phyloP scores from a whole-genome alignment of 495 filamentous ascomycete genomes.

The Cryomyces antarcticus region DNA sequence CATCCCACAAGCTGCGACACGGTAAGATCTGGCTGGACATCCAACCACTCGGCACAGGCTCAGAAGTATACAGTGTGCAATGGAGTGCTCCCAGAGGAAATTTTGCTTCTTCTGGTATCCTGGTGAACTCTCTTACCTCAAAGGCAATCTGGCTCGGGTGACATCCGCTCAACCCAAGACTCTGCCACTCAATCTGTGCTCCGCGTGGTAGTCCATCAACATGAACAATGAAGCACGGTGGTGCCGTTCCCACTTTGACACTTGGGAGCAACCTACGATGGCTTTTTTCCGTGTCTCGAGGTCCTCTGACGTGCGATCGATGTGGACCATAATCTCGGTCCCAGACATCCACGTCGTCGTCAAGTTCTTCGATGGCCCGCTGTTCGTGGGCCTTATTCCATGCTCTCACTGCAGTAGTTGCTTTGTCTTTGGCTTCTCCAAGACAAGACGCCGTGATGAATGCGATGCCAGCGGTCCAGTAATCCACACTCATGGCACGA shows the following conservation, averaged over 20 bases:
- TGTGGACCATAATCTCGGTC: constrained; percentile 35
- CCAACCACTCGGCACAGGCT: neutral
- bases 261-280: constrained; percentile 10
- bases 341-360: constrained; percentile 47
- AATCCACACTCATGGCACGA: constrained; percentile 43
- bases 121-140: neutral
- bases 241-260: constrained; percentile 20
- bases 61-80: constrained; percentile 2
- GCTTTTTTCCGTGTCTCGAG: constrained; percentile 3
- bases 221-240: constrained; percentile 52
- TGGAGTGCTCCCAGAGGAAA: neutral
- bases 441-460: constrained; percentile 31
- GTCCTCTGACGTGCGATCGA: constrained; percentile 9
- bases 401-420: constrained; percentile 22
- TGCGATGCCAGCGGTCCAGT: constrained; percentile 53
- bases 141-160: neutral
- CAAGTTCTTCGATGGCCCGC: constrained; percentile 6
- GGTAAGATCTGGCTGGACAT: constrained; percentile 4
- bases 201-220: constrained; percentile 49
- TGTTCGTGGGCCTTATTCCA: constrained; percentile 32
- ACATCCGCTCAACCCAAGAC: constrained; percentile 3
- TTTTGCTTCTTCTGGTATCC: neutral
- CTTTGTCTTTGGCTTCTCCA: constrained; percentile 16
- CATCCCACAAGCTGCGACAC: constrained; percentile 5
- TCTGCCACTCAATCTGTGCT: constrained; percentile 49